Percentiles rank a stretch among this genome's conserved stretches.
phyloP scores from a whole-genome alignment of 805 yeast species.

The Zygotorulaspora florentina region DNA sequence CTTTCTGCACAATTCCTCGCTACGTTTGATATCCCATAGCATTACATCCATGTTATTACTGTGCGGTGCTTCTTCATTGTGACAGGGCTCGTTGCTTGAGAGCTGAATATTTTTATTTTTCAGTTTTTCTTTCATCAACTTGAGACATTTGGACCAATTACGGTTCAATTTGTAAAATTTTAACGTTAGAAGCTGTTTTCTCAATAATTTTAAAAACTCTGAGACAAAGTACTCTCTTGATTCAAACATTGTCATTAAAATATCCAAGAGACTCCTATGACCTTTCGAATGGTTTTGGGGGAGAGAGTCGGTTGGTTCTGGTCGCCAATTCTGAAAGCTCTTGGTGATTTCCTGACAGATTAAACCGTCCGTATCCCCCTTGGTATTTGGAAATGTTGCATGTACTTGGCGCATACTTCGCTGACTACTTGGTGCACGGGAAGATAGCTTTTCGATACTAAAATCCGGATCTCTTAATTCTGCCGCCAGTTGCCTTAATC shows the following conservation, averaged over 20 bases:
- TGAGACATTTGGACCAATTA: constrained; percentile 27
- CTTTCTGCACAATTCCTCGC: constrained; percentile 43
- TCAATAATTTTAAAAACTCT: constrained; percentile 24
- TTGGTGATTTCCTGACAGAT: constrained; percentile 20
- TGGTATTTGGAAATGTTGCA: not conserved
- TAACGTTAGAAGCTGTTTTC: constrained; percentile 20
- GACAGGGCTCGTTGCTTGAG: not conserved
- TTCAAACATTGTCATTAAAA: constrained; percentile 25
- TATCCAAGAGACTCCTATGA: constrained; percentile 22
- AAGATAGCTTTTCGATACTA: constrained; percentile 13
- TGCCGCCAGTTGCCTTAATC: constrained; percentile 31
- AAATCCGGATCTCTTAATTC: constrained; percentile 43
- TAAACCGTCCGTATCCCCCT: not conserved
- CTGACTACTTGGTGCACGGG: not conserved
- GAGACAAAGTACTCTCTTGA: constrained; percentile 25
- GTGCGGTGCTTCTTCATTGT: constrained; percentile 14
- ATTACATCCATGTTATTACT: constrained; percentile 73
- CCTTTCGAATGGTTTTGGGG: constrained; percentile 10
- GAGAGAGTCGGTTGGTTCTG: constrained; percentile 21
- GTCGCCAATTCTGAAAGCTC: constrained; percentile 27
- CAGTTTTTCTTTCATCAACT: constrained; percentile 20
- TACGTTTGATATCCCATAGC: constrained; percentile 66
- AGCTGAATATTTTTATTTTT: constrained; percentile 1
- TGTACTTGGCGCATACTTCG: not conserved
- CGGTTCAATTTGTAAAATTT: constrained; percentile 22